phyloP scores from a whole-genome alignment of 768 basidiomycete genomes.

The Russula sp. region DNA sequence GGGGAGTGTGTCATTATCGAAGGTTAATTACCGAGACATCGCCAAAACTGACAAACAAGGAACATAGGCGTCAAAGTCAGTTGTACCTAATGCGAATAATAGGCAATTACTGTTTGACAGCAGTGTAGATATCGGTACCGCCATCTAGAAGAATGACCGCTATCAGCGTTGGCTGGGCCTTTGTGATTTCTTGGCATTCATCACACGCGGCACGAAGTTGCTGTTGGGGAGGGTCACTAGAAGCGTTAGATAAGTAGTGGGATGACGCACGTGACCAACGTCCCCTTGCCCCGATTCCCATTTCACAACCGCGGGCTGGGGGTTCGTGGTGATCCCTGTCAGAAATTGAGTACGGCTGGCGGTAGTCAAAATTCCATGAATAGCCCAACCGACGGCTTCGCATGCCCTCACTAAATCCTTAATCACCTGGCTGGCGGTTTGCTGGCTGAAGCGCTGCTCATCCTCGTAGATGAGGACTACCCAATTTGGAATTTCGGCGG shows the following conservation, averaged over 20 bases:
- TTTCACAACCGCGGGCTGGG: constrained; percentile 36
- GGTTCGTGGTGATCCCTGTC: constrained; percentile 53
- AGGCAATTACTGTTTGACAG: constrained; percentile 66
- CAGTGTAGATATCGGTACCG: constrained; percentile 66
- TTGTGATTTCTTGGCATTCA: constrained; percentile 35
- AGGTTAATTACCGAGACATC: constrained; percentile 8
- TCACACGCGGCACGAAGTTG: constrained; percentile 45
- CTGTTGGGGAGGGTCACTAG: constrained; percentile 21
- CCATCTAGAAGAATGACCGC: constrained; percentile 25
- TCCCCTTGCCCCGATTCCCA: constrained; percentile 53
- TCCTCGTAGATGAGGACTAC: constrained; percentile 60
- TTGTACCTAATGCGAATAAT: not conserved
- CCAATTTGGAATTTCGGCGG: constrained; percentile 49
- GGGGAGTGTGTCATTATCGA: not conserved
- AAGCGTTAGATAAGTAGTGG: not conserved
- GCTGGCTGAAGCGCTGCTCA: constrained; percentile 43
- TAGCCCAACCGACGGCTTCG: constrained; percentile 47
- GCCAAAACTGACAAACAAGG: not conserved
- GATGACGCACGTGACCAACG: constrained; percentile 28
- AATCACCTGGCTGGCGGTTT: constrained; percentile 46
- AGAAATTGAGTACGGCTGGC: not conserved
- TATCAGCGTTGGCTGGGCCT: constrained; percentile 23
- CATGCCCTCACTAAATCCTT: constrained; percentile 42
- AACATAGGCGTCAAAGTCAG: not conserved
- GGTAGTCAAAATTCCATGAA: not conserved